phyloP scores from a whole-genome alignment of 176 grass and related monocot genomes.

The Pharus latifolius region DNA sequence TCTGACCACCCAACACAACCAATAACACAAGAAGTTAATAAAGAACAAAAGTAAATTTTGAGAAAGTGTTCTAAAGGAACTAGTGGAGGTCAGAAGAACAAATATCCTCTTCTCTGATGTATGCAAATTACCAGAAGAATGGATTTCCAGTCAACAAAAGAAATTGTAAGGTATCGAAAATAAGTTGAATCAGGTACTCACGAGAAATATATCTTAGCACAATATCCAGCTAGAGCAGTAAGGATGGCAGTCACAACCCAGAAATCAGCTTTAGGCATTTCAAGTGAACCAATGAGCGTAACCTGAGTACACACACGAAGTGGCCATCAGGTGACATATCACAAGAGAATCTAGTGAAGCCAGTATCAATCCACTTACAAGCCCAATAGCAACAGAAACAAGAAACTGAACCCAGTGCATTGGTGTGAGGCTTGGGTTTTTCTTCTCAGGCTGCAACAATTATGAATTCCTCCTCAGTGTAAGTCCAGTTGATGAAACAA shows the following conservation, averaged over 20 bases:
- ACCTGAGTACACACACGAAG: constrained; percentile 29
- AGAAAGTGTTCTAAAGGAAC: neutral
- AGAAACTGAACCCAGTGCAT: constrained; percentile 98
- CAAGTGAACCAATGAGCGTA: constrained; percentile 80
- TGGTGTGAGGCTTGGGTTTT: constrained; percentile 91
- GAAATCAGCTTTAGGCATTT: constrained; percentile 97
- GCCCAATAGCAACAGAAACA: constrained; percentile 90
- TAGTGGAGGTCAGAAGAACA: neutral
- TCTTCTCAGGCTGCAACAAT: constrained; percentile 87
- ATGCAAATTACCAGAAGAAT: neutral
- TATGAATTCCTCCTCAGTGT: neutral
- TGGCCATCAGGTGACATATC: constrained; percentile 18
- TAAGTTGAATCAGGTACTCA: constrained; percentile 28
- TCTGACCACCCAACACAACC: neutral
- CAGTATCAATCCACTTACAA: constrained; percentile 52
- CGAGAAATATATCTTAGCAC: constrained; percentile 99
- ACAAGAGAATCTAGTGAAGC: constrained; percentile 15
- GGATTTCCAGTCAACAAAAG: neutral
- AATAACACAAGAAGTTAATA: neutral
- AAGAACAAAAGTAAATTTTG: neutral
- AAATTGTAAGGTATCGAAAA: neutral
- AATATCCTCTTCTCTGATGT: neutral
- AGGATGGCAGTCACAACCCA: constrained; percentile 84
- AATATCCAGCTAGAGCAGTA: constrained; percentile 86
- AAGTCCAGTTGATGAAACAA: constrained; percentile 3